Percentiles rank a stretch among this genome's conserved stretches.
These are phyloP conservation scores for Ogataea wickerhamii DNA, from an alignment of 805 yeast species.

Conservation along the genomic window DNA sequence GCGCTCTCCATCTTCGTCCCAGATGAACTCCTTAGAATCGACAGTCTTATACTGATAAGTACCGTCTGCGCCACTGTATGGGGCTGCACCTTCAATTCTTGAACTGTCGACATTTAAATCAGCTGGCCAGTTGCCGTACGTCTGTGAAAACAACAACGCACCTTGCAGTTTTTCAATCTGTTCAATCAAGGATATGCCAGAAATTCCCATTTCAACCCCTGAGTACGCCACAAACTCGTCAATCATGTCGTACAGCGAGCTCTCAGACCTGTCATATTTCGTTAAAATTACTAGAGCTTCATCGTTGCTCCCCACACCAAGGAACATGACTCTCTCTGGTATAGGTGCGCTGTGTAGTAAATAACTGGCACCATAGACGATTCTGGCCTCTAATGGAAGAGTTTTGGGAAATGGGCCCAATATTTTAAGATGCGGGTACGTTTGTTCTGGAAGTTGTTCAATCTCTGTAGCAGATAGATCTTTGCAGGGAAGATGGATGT, in stretches of 20 bases:
- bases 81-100: constrained; percentile 4
- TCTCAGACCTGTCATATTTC: not conserved
- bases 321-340: constrained; percentile 32
- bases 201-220: not conserved
- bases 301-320: constrained; percentile 16
- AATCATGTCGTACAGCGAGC: constrained; percentile 8
- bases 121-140: not conserved
- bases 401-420: constrained; percentile 21
- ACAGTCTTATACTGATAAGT: constrained; percentile 1
- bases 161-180: constrained; percentile 9
- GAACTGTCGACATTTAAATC: constrained; percentile 6
- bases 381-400: constrained; percentile 31
- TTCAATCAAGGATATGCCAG: constrained; percentile 14
- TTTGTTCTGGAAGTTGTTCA: constrained; percentile 11
- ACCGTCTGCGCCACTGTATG: not conserved
- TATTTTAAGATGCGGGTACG: constrained; percentile 27
- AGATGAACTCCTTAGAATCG: constrained; percentile 9
- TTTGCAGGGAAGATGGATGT: constrained; percentile 4
- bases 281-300: constrained; percentile 20
- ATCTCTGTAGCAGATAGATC: constrained; percentile 12
- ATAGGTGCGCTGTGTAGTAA: constrained; percentile 29
- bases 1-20: constrained; percentile 4
- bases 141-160: not conserved
- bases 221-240: constrained; percentile 10
- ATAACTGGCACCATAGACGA: constrained; percentile 34